Evolutionary conservation across 139 green algal species (phyloP), one percentile per base, ranked within the genome.

Genomic region (Protoeuglena noctilucae): DNA sequence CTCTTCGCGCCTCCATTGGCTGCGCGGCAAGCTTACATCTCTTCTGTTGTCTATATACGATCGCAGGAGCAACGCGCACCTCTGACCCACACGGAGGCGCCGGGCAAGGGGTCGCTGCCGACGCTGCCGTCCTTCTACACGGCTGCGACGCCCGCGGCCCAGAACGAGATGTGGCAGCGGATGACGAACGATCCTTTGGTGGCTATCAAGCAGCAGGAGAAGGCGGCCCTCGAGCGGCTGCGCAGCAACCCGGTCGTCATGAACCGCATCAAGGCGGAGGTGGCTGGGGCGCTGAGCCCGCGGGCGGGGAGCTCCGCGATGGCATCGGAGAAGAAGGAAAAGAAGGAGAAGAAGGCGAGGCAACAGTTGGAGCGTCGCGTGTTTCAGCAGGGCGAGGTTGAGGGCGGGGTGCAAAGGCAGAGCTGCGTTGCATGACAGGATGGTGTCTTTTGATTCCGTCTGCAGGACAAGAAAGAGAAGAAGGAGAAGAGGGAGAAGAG

Each of bases 331-430:
- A 43, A 43, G 34, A 43, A 43, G 34, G 34, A 43, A 12, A 43
- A 43, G 34, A 43, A 43, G 34, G 34, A 43, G 34, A 43, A 43
- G 34, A n/a, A n/a, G n/a, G n/a, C n/a, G n/a, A n/a, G n/a, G n/a
- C n/a, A n/a, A n/a, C n/a, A n/a, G n/a, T n/a, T n/a, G n/a, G n/a
- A n/a, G n/a, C n/a, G n/a, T n/a, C n/a, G n/a, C n/a, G n/a, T n/a
- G n/a, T n/a, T n/a, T n/a, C n/a, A n/a, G n/a, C n/a, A n/a, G n/a
- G n/a, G n/a, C n/a, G n/a, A n/a, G n/a, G n/a, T n/a, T n/a, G n/a
- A n/a, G n/a, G n/a, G n/a, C n/a, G n/a, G n/a, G n/a, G n/a, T n/a
- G n/a, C n/a, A n/a, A n/a, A n/a, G n/a, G n/a, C n/a, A n/a, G n/a
- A n/a, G n/a, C n/a, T n/a, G n/a, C n/a, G n/a, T n/a, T n/a, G n/a